Conservation (phyloP, 305 asterid species). For the Solanum hybrid region DNA sequence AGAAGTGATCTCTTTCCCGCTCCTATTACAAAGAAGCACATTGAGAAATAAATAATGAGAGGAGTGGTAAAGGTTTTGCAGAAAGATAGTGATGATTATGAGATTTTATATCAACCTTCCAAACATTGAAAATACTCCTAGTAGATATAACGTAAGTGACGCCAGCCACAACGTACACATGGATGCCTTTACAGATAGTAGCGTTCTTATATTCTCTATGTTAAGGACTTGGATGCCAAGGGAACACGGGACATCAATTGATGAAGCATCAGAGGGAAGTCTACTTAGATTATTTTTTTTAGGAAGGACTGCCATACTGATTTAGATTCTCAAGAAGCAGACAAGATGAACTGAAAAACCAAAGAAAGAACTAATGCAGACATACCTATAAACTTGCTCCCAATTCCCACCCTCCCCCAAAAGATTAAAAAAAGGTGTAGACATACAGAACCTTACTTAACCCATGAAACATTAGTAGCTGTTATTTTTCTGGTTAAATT, state of each 20-base stretch:
- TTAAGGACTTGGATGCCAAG: background rate
- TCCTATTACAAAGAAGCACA: conserved; percentile 45
- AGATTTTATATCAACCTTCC: background rate
- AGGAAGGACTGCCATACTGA: background rate
- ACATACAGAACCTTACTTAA: background rate
- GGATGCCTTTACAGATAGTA: background rate
- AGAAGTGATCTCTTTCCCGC: conserved; percentile 93
- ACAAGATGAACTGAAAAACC: background rate
- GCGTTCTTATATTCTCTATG: background rate
- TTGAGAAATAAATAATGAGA: background rate
- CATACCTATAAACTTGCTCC: background rate
- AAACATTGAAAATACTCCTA: background rate
- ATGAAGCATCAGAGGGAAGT: background rate
- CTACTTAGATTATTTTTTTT: background rate
- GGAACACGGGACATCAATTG: background rate
- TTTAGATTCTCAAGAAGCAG: background rate
- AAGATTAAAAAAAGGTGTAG: background rate
- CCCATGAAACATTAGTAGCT: background rate
- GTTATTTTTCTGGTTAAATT: background rate
- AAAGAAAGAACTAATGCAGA: background rate
- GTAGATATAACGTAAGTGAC: background rate
- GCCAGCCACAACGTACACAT: background rate
- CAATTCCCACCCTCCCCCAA: background rate
- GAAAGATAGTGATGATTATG: background rate
- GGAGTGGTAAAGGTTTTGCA: background rate